phyloP scores from a whole-genome alignment of 768 basidiomycete species.

The Pisolithus orientalis region DNA sequence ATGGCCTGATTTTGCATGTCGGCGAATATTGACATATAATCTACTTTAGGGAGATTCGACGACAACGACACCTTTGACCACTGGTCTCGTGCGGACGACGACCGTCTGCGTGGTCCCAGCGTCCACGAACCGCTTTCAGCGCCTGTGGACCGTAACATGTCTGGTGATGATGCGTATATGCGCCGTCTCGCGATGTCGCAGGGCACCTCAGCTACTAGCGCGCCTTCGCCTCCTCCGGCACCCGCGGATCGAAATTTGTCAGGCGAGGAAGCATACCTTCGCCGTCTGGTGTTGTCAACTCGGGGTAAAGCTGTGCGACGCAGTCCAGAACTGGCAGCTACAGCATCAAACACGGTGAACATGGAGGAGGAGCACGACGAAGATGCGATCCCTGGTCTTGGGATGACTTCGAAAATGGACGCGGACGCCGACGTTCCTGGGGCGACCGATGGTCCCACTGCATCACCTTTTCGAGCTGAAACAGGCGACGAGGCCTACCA shows the following conservation, averaged over 20 bases:
- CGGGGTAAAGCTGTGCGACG: constrained; percentile 14
- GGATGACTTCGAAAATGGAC: constrained; percentile 2
- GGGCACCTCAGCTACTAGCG: constrained; percentile 16
- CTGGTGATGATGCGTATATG: constrained; percentile 78
- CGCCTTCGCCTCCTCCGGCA: constrained; percentile 27
- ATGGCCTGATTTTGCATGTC: not conserved
- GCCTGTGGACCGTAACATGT: constrained; percentile 41
- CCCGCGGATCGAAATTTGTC: constrained; percentile 43
- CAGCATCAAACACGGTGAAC: constrained; percentile 18
- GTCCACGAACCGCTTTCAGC: constrained; percentile 25
- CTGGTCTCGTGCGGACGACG: constrained; percentile 52
- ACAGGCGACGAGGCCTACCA: constrained; percentile 68
- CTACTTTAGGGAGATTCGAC: constrained; percentile 27
- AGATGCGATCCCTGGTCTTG: constrained; percentile 19
- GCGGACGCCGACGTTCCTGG: not conserved
- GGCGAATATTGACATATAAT: constrained; percentile 21
- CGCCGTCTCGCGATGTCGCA: constrained; percentile 69
- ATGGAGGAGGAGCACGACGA: constrained; percentile 13
- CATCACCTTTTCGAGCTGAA: constrained; percentile 20
- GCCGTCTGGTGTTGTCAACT: constrained; percentile 64
- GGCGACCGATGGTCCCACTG: not conserved
- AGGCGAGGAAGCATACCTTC: constrained; percentile 78
- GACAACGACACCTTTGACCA: constrained; percentile 38
- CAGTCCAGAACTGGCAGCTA: constrained; percentile 4
- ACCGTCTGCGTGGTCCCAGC: constrained; percentile 25